These are phyloP conservation scores for Kockiozyma suomiensis DNA, from an alignment of 805 yeast genomes.

Conservation along the genomic window DNA sequence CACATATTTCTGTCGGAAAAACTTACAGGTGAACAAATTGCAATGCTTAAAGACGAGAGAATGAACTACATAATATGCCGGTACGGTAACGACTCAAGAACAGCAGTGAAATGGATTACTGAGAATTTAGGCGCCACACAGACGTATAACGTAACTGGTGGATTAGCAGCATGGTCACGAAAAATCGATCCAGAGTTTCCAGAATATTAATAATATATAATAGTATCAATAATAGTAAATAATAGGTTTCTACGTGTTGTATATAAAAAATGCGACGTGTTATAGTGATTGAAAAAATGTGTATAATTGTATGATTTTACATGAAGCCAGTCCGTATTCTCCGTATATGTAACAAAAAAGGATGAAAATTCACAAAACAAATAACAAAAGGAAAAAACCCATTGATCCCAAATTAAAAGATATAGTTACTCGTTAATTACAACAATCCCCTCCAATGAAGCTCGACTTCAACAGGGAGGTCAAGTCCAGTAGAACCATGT, in stretches of 20 bases:
- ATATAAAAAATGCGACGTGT: too few relatives aligned
- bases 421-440: neutral
- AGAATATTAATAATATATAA: conserved; percentile 50
- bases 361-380: neutral
- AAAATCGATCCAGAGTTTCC: conserved; percentile 65
- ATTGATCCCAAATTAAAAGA: neutral
- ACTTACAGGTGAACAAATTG: conserved; percentile 9
- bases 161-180: conserved; percentile 68
- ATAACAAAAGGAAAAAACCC: neutral
- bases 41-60: conserved; percentile 16
- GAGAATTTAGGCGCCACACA: conserved; percentile 52
- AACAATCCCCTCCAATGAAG: conserved; percentile 24
- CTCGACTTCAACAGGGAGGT: conserved; percentile 21
- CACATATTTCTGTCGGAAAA: conserved; percentile 32
- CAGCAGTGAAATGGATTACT: conserved; percentile 62
- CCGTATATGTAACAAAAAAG: neutral
- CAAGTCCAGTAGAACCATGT: neutral
- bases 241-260: neutral
- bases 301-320: too few relatives aligned
- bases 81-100: conserved; percentile 87
- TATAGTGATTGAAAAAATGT: too few relatives aligned
- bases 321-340: neutral
- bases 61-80: conserved; percentile 67
- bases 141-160: conserved; percentile 76
- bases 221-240: too few relatives aligned